Conservation (phyloP, 306 rosid species). For the Canavalia gladiata region DNA sequence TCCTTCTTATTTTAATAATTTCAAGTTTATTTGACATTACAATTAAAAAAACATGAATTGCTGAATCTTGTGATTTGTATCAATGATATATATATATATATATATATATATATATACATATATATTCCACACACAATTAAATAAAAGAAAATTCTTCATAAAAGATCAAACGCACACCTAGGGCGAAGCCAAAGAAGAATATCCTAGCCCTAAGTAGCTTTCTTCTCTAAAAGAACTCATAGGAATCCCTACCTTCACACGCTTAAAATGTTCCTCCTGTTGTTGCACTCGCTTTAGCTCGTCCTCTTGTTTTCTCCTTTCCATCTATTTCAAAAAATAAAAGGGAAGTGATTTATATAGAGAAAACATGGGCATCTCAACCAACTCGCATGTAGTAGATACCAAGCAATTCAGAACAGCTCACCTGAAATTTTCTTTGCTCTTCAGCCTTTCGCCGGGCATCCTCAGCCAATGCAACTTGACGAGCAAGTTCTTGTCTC, state of each 20-base stretch:
- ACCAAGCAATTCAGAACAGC: conserved; percentile 43
- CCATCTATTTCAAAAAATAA: conserved; percentile 71
- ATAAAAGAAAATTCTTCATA: not conserved
- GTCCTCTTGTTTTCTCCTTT: conserved; percentile 96
- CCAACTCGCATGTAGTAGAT: conserved; percentile 24
- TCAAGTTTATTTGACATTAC: no score
- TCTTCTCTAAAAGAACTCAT: conserved; percentile 29
- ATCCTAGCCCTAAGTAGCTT: conserved; percentile 28
- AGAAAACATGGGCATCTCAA: conserved; percentile 31
- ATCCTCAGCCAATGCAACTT: conserved; percentile 92
- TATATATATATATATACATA: no score
- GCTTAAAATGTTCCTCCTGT: conserved; percentile 94
- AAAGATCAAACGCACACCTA: not conserved
- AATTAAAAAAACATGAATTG: not conserved
- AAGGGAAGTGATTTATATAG: conserved; percentile 23
- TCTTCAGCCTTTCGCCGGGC: conserved; percentile 99
- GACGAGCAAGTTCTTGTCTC: conserved; percentile 97
- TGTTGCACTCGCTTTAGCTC: conserved; percentile 91
- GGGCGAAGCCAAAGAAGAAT: conserved; percentile 7
- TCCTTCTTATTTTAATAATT: no score
- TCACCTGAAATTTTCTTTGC: conserved; percentile 91
- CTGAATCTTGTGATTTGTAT: not conserved
- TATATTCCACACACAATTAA: not conserved
- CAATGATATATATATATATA: no score
- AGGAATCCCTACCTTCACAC: conserved; percentile 75